Percentiles rank a stretch among this genome's conserved stretches.
Evolutionary conservation across 1,284 basidiomycete genomes (phyloP).

Genomic region (Coniophora puteana): DNA sequence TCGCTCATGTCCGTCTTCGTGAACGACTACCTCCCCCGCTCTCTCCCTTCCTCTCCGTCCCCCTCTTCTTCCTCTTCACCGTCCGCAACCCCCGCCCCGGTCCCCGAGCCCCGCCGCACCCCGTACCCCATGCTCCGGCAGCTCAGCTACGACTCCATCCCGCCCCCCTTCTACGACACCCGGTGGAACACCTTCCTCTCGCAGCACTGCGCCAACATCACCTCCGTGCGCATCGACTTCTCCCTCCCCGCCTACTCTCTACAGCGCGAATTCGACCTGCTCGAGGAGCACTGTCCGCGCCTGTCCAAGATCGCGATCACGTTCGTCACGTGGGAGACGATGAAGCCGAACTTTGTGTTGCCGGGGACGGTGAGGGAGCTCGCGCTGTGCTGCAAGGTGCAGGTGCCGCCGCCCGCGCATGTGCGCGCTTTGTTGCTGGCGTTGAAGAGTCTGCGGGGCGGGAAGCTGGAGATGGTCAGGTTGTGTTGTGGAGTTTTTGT

Average conservation of each 20-base stretch:
- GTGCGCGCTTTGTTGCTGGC: conserved; percentile 16
- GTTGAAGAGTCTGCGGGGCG: conserved; percentile 19
- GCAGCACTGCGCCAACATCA: conserved; percentile 22
- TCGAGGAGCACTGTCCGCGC: conserved; percentile 21
- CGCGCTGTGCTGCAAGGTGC: conserved; percentile 18
- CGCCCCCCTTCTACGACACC: conserved; percentile 25
- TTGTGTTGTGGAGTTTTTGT: conserved; percentile 15
- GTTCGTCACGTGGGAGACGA: conserved; percentile 20
- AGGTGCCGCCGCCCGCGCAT: conserved; percentile 11
- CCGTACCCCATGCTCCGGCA: conserved; percentile 25
- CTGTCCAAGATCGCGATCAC: conserved; percentile 23
- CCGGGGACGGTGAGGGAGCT: conserved; percentile 21
- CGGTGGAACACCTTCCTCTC: conserved; percentile 24
- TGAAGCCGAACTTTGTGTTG: conserved; percentile 16
- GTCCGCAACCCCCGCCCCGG: too few relatives aligned
- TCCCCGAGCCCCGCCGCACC: conserved; percentile 24
- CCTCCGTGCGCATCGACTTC: conserved; percentile 25
- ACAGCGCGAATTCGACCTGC: conserved; percentile 21
- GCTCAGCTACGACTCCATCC: conserved; percentile 29
- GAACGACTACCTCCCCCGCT: conserved; percentile 26
- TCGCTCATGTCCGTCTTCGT: conserved; percentile 25
- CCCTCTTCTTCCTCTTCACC: too few relatives aligned
- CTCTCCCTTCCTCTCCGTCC: too few relatives aligned
- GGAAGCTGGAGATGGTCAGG: conserved; percentile 18
- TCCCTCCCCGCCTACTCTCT: conserved; percentile 20